phyloP scores from a whole-genome alignment of 306 rosid species.

The Rubus parviflorus region DNA sequence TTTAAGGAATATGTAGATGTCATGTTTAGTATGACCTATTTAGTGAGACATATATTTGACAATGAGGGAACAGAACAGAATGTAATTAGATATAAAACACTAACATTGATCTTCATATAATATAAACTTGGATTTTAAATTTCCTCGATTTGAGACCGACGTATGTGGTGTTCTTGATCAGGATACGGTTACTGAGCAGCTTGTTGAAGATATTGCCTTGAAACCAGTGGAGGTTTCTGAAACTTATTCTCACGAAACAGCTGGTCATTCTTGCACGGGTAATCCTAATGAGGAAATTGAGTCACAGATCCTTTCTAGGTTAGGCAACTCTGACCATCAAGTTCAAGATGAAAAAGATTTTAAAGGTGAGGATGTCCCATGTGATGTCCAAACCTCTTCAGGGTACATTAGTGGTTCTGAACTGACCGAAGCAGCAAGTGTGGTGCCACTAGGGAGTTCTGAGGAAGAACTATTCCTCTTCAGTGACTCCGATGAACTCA shows the following conservation, averaged over 20 bases:
- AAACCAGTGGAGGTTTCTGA: slow-evolving; percentile 33
- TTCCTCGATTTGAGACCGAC: slow-evolving; percentile 19
- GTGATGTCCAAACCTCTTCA: slow-evolving; percentile 37
- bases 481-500: slow-evolving; percentile 57
- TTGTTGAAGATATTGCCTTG: slow-evolving; percentile 33
- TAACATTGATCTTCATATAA: neutral
- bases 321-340: slow-evolving; percentile 34
- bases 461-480: slow-evolving; percentile 59
- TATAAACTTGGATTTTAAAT: neutral
- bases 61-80: neutral
- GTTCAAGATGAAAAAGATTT: slow-evolving; percentile 31
- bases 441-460: slow-evolving; percentile 30
- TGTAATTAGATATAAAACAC: neutral
- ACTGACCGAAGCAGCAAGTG: slow-evolving; percentile 30
- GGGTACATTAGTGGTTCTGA: slow-evolving; percentile 32
- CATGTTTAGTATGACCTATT: neutral
- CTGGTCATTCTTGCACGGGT: slow-evolving; percentile 31
- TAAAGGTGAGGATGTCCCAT: slow-evolving; percentile 32
- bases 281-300: slow-evolving; percentile 35
- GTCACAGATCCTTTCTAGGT: slow-evolving; percentile 35
- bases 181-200: slow-evolving; percentile 30
- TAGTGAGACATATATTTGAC: neutral
- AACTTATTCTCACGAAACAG: slow-evolving; percentile 32
- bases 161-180: slow-evolving; percentile 24
- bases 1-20: neutral